Conservation (phyloP, 176 grass and related monocot species). For the Carex myosuroides region DNA sequence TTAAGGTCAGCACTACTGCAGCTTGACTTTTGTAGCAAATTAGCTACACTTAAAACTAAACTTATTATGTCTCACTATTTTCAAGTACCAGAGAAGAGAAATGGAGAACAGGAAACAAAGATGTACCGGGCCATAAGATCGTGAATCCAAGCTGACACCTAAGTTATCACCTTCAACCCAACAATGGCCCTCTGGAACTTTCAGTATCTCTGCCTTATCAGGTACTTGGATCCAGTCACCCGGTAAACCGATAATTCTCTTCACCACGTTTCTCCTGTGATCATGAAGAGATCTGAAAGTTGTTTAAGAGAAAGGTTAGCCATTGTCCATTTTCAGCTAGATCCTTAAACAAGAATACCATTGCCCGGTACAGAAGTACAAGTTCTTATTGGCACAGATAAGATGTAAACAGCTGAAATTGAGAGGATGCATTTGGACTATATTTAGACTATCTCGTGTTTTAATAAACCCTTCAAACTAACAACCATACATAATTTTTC, state of each 20-base stretch:
- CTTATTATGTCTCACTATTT: not conserved
- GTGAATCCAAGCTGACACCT: conserved; percentile 43
- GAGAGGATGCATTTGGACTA: not conserved
- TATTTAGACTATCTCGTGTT: not conserved
- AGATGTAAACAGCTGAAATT: not conserved
- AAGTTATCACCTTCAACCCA: conserved; percentile 88
- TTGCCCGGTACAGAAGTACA: not conserved
- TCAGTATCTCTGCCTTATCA: conserved; percentile 37
- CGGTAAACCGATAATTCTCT: conserved; percentile 67
- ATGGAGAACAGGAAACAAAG: not conserved
- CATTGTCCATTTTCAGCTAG: not conserved
- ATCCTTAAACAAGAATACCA: not conserved
- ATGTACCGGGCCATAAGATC: conserved; percentile 56
- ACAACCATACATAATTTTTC: too few species aligned
- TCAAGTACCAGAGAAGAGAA: not conserved
- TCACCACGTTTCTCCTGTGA: conserved; percentile 19
- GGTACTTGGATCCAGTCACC: conserved; percentile 73
- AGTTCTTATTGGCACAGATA: not conserved
- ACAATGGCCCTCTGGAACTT: conserved; percentile 62
- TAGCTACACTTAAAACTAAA: too few species aligned
- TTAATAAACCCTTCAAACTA: not conserved
- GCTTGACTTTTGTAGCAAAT: too few species aligned
- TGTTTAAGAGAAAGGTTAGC: not conserved
- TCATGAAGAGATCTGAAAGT: conserved; percentile 40
- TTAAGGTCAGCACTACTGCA: too few species aligned